Conservation (phyloP, 2,329 filamentous ascomycete genomes). For the Xylaria sp. region DNA sequence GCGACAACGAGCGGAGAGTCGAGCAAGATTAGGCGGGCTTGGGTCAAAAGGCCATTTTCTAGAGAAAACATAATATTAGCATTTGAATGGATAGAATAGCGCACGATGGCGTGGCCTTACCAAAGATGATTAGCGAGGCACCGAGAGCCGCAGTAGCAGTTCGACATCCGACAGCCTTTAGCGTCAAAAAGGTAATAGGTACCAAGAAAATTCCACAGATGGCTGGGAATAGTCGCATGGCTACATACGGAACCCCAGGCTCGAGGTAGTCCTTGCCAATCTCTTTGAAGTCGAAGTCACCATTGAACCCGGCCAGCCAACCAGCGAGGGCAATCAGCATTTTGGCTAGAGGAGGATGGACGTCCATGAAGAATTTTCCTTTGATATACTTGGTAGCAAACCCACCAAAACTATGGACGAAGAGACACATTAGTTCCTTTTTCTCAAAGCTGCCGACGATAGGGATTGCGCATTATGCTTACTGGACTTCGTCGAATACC, state of each 20-base stretch:
- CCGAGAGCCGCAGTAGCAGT: constrained; percentile 87
- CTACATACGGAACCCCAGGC: constrained; percentile 93
- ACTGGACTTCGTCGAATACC: constrained; percentile 99
- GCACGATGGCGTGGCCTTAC: constrained; percentile 62
- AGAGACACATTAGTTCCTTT: constrained; percentile 34
- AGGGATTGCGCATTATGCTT: constrained; percentile 57
- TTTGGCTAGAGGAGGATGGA: constrained; percentile 97
- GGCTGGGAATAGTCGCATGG: constrained; percentile 94
- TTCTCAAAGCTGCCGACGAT: background rate
- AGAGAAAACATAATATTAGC: constrained; percentile 46
- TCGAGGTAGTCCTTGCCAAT: constrained; percentile 99
- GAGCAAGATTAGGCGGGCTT: constrained; percentile 93
- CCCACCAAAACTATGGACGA: constrained; percentile 81
- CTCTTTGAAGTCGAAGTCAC: constrained; percentile 98
- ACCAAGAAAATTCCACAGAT: constrained; percentile 88
- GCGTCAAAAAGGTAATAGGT: constrained; percentile 91
- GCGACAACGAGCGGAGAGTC: constrained; percentile 95
- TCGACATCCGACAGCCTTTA: constrained; percentile 90
- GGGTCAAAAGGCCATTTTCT: constrained; percentile 96
- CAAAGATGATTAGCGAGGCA: constrained; percentile 88
- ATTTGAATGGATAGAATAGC: background rate
- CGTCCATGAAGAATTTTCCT: constrained; percentile 99
- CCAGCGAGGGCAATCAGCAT: constrained; percentile 94
- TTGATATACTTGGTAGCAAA: constrained; percentile 99
- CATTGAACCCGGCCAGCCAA: constrained; percentile 94